phyloP scores from a whole-genome alignment of 352 stramenopile genomes.

The Globisporangium acanthophoron region DNA sequence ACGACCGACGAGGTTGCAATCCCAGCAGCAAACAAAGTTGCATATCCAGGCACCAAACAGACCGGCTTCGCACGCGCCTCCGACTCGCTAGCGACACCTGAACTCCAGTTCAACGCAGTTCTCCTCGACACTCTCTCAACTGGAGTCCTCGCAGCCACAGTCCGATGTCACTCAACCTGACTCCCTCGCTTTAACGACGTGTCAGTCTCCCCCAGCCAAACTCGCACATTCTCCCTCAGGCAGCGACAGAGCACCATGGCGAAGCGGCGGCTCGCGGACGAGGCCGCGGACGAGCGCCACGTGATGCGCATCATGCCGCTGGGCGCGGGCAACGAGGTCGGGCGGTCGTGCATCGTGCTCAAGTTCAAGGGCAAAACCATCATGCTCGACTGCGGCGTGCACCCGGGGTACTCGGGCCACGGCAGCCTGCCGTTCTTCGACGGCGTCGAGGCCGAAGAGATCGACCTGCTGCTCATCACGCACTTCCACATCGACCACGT shows the following conservation, averaged over 20 bases:
- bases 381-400: conserved; percentile 91
- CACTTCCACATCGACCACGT: conserved; percentile 99
- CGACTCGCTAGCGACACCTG: too few relatives aligned
- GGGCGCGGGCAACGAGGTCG: conserved; percentile 98
- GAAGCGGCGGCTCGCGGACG: conserved; percentile 68
- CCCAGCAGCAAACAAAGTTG: too few relatives aligned
- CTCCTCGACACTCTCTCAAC: too few relatives aligned
- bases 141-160: too few relatives aligned
- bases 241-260: conserved; percentile 26
- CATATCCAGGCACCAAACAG: too few relatives aligned
- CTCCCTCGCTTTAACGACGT: too few relatives aligned
- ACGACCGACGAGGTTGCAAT: too few relatives aligned
- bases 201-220: too few relatives aligned
- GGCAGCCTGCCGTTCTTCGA: conserved; percentile 98
- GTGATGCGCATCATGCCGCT: conserved; percentile 94
- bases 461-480: conserved; percentile 97
- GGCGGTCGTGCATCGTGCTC: conserved; percentile 98
- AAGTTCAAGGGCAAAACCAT: conserved; percentile 99
- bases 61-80: too few relatives aligned
- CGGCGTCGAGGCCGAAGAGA: conserved; percentile 92
- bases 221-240: too few relatives aligned
- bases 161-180: too few relatives aligned
- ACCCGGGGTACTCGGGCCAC: conserved; percentile 94
- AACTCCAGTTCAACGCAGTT: too few relatives aligned
- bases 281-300: conserved; percentile 79